Evolutionary conservation across 2,329 filamentous ascomycete genomes (phyloP).

Genomic region (Periconia macrospinosa): DNA sequence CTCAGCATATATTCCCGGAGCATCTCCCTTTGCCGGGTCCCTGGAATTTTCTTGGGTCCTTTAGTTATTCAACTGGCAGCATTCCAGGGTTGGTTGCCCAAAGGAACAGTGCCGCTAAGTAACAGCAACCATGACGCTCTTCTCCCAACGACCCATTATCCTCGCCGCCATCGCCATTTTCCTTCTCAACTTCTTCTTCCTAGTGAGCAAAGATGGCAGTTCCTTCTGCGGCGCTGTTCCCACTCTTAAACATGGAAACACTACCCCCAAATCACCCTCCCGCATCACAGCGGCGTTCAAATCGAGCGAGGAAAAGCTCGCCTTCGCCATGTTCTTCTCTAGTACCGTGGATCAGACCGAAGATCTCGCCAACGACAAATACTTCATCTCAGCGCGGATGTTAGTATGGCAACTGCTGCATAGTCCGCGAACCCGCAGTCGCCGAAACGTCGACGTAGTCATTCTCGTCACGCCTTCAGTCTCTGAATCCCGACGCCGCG

Average conservation of each 20-base stretch:
- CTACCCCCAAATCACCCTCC: background rate
- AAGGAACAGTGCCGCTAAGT: background rate
- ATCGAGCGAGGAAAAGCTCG: constrained; percentile 2
- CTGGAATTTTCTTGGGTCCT: too few relatives aligned
- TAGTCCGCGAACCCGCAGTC: constrained; percentile 33
- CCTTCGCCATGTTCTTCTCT: constrained; percentile 4
- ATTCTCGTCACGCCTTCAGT: constrained; percentile 38
- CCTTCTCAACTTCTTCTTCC: background rate
- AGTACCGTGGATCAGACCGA: constrained; percentile 1
- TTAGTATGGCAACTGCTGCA: constrained; percentile 47
- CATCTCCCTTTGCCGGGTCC: too few relatives aligned
- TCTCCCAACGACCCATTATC: background rate
- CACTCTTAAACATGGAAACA: background rate
- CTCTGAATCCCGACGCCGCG: constrained; percentile 15
- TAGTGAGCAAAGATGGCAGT: background rate
- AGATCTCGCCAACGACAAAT: constrained; percentile 25
- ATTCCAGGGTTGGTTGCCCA: background rate
- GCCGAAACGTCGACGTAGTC: constrained; percentile 35
- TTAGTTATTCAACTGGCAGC: too few relatives aligned
- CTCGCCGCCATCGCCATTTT: background rate
- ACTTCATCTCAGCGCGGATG: constrained; percentile 43
- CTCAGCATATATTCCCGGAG: background rate
- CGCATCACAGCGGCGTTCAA: background rate
- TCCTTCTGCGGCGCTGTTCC: background rate
- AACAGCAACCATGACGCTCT: background rate